Evolutionary conservation across 257 asterid species (phyloP), one percentile per base, ranked within the genome.

Genomic region (Nicotiana attenuata): DNA sequence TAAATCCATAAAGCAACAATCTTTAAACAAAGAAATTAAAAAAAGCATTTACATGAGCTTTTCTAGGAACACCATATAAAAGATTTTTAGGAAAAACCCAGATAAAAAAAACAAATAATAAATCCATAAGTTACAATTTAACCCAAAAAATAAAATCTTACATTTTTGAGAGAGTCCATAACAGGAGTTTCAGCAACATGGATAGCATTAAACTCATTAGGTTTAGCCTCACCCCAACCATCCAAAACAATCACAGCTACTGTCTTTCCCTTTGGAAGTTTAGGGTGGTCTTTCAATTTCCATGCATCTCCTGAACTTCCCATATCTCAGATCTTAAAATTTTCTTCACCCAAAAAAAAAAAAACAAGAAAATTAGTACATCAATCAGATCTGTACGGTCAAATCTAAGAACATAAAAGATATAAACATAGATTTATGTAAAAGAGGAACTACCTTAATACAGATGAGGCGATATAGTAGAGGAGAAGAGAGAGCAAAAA

Each of bases 221-320:
- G 90, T 2, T 84, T 76, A 33, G 98, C 99, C 84, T 96, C 99
- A 64, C 99, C 99, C 99, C 99, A 96, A 26, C 99, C 99, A 87
- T 96, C 99, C 85, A 96, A 88, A 75, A 96, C 97, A 45, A 96
- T 87, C 92, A 94, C 77, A 3, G 98, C 97, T 56, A 96, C 84
- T 38, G 89, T 87, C 69, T 96, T 94, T 80, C 94, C 98, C 88
- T 94, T 94, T 0, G 99, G 97, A 14, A 96, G 87, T 82, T 92
- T 94, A 3, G 97, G 97, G 77, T 94, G 99, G 81, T 94, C 99
- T 77, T 92, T 88, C 91, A 96, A 84, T 80, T 94, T 92, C 96
- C 96, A 96, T 81, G 99, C 91, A 79, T 87, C 84, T 81, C 89
- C 97, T 16, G 96, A 90, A 91, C 93, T 91, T 73, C 96, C 96